Conservation (phyloP, 257 asterid species). For the Dorcoceras hygrometricum region DNA sequence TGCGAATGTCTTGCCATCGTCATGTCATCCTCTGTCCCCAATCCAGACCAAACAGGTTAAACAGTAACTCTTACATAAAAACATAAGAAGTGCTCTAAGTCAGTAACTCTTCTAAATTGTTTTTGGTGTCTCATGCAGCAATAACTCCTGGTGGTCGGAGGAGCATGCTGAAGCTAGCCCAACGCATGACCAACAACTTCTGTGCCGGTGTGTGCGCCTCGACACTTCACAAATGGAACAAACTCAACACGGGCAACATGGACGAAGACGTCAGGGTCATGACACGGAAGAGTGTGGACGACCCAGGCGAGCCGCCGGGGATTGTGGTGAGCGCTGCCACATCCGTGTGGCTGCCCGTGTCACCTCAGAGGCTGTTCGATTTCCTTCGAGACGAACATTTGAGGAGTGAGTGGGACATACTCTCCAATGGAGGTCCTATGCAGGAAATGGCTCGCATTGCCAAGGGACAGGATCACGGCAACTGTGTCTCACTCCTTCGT, state of each 20-base stretch:
- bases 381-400: slow-evolving; percentile 59
- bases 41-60: slow-evolving; percentile 44
- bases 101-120: neutral
- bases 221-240: slow-evolving; percentile 61
- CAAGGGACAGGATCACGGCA: slow-evolving; percentile 61
- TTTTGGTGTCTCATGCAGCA: slow-evolving; percentile 29
- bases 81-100: neutral
- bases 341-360: slow-evolving; percentile 61
- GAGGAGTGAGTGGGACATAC: slow-evolving; percentile 65
- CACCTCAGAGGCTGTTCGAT: slow-evolving; percentile 52
- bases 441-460: slow-evolving; percentile 69
- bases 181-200: slow-evolving; percentile 64
- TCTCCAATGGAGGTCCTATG: slow-evolving; percentile 69
- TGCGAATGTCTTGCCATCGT: slow-evolving; percentile 62
- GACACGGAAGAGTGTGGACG: slow-evolving; percentile 62
- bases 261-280: slow-evolving; percentile 59
- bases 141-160: slow-evolving; percentile 51
- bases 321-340: slow-evolving; percentile 60
- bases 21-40: slow-evolving; percentile 45
- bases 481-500: slow-evolving; percentile 61
- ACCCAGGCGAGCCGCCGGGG: slow-evolving; percentile 68
- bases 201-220: slow-evolving; percentile 66
- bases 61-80: no score
- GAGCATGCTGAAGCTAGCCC: slow-evolving; percentile 66
- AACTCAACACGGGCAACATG: slow-evolving; percentile 42